These are phyloP conservation scores for Melaleuca quinquenervia DNA, from an alignment of 345 rosid genomes.

Conservation along the genomic window DNA sequence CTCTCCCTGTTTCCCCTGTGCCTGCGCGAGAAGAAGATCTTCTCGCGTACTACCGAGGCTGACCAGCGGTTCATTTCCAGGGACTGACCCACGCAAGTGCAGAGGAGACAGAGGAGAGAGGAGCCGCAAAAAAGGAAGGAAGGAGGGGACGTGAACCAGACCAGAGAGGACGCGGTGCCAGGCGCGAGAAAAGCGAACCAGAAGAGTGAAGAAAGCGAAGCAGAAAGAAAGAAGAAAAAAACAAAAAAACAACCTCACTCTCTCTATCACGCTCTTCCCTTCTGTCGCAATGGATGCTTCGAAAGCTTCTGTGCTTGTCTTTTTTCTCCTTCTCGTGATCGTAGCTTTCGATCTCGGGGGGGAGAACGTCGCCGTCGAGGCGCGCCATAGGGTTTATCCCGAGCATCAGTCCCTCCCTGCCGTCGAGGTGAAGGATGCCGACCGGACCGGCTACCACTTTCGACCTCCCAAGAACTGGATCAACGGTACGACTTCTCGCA, in stretches of 20 bases:
- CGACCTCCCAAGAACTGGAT: conserved; percentile 86
- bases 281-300: not conserved
- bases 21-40: no score
- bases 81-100: no score
- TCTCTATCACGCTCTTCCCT: not conserved
- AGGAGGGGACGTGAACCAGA: no score
- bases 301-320: not conserved
- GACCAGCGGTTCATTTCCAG: no score
- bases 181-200: no score
- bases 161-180: no score
- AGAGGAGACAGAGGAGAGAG: no score
- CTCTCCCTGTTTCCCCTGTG: no score
- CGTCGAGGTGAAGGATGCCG: conserved; percentile 13
- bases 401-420: conserved; percentile 28
- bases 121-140: no score
- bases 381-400: conserved; percentile 38
- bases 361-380: conserved; percentile 14
- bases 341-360: not conserved
- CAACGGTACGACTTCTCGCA: conserved; percentile 37
- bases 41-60: no score
- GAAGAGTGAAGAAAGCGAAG: no score
- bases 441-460: conserved; percentile 66
- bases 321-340: not conserved
- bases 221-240: no score
- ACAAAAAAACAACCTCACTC: not conserved